Evolutionary conservation across 2,329 filamentous ascomycete species (phyloP), one percentile per base, ranked within the genome.

Genomic region (Microdochium bolleyi): DNA sequence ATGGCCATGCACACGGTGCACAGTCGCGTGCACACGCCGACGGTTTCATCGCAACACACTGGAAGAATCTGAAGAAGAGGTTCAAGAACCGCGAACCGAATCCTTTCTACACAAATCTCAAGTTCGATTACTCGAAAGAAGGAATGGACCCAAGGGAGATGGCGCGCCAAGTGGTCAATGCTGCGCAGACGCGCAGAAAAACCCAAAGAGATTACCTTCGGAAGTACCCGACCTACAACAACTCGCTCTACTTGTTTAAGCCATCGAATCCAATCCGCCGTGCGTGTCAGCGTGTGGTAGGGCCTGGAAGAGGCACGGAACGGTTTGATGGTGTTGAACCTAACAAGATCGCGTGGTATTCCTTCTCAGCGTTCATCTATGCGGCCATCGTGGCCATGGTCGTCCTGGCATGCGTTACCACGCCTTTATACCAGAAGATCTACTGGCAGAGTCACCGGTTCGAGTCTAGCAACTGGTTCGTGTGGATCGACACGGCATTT

Each of bases 301-400:
- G 92, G 0, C 92, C 94, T 5, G 92, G 92, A 14, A 84, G 94
- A 56, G 95, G 94, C 7, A 80, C 77, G 48, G 88, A 95, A 66
- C 85, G 94, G 48, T 87, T 95, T 57, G 89, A 97, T 67, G 94
- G 94, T 14, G 83, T 95, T 1, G 85, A 91, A 55, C 94, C 94
- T 0, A 92, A 94, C 60, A 91, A 90, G 58, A 82, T 88, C 3
- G 78, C 94, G 9, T 99, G 94, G 92, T 96, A 96, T 65, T 76
- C 83, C 0, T 95, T 97, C 67, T 96, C 94, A 1, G 89, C 90
- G 3, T 88, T 99, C 61, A 89, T 97, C 52, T 99, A 99, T 67
- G 84, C 87, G 24, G 88, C 89, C 14, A 96, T 99, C 57, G 89
- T 97, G 44, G 89, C 90, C 50, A 99, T 99, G 95, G 94, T 99